These are phyloP conservation scores for Ceratocystis huliohia DNA, from an alignment of 2,329 filamentous ascomycete species.

Conservation along the genomic window DNA sequence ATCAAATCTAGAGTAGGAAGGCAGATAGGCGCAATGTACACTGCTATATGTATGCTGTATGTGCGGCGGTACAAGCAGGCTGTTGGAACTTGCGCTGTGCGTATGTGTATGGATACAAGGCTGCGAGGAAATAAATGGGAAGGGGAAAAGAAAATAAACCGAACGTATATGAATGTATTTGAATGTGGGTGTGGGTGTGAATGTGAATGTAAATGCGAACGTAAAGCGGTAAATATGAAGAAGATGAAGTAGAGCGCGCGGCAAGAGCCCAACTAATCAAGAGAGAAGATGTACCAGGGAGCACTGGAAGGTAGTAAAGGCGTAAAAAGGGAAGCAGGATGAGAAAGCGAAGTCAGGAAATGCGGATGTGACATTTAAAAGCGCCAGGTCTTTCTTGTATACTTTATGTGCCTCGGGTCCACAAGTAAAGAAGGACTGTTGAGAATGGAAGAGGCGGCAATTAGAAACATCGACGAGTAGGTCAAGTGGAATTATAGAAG, in stretches of 20 bases:
- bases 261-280: background rate
- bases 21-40: background rate
- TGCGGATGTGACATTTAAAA: background rate
- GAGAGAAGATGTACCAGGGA: background rate
- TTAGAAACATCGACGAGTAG: conserved; percentile 15
- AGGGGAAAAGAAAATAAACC: too few relatives aligned
- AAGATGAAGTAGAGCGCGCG: background rate
- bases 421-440: background rate
- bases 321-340: background rate
- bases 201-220: too few relatives aligned
- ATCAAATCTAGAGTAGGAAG: background rate
- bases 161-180: too few relatives aligned
- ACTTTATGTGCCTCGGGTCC: background rate
- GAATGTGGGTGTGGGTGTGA: too few relatives aligned
- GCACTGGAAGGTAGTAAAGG: background rate
- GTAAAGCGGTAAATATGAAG: background rate
- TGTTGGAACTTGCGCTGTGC: too few relatives aligned
- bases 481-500: conserved; percentile 17
- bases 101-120: too few relatives aligned
- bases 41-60: too few relatives aligned
- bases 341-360: background rate
- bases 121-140: too few relatives aligned
- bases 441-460: conserved; percentile 3
- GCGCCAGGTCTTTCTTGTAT: background rate
- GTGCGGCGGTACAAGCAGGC: too few relatives aligned